A percentile compares a stretch with the other conserved stretches of the same genome.
phyloP scores from a whole-genome alignment of 331 rosid genomes.

The Phaseolus coccineus region DNA sequence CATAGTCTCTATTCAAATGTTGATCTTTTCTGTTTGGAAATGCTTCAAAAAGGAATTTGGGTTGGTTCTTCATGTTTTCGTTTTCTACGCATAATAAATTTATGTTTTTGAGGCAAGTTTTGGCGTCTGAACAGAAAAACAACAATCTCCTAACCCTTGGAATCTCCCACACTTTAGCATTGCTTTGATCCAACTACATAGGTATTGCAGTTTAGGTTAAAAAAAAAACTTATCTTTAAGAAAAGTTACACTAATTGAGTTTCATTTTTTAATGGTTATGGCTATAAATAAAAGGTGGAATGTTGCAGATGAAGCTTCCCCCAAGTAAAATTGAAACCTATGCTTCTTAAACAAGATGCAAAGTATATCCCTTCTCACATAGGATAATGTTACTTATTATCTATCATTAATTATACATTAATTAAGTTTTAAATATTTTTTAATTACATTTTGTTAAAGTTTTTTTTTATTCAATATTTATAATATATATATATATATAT shows the following conservation, averaged over 20 bases:
- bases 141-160: conserved; percentile 36
- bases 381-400: too few species aligned
- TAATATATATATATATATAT: too few species aligned
- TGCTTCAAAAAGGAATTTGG: not conserved
- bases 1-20: not conserved
- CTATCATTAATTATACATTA: too few species aligned
- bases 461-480: too few species aligned
- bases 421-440: too few species aligned
- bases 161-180: conserved; percentile 39
- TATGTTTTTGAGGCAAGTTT: conserved; percentile 5
- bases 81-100: not conserved
- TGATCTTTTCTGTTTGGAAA: not conserved
- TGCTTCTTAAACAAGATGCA: not conserved
- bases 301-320: not conserved
- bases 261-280: not conserved
- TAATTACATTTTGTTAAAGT: too few species aligned
- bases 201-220: not conserved
- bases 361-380: not conserved
- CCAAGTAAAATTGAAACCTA: not conserved
- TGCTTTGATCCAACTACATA: not conserved
- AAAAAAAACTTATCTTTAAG: not conserved
- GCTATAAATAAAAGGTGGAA: not conserved
- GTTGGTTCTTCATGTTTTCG: not conserved
- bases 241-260: not conserved
- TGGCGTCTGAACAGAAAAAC: conserved; percentile 1